Percentiles rank a stretch among this genome's conserved stretches.
Evolutionary conservation across 768 basidiomycete species (phyloP).

Genomic region (Agrocybe chaxingu): DNA sequence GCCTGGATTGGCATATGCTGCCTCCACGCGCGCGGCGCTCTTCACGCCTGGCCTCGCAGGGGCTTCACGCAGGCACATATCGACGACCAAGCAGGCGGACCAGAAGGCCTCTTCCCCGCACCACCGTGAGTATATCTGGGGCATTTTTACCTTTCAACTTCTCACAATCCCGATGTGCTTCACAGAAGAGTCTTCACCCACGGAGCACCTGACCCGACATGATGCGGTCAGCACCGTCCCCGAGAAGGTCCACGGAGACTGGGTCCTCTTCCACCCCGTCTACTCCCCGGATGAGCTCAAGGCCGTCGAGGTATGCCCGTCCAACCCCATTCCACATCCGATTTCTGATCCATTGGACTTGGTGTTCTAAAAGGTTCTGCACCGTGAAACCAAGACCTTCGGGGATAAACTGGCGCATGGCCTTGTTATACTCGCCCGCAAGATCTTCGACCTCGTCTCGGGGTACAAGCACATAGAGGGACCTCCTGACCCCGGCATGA

Average conservation of each 20-base stretch:
- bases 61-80: neutral
- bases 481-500: conserved; percentile 60
- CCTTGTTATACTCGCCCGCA: conserved; percentile 59
- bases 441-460: conserved; percentile 79
- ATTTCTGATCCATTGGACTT: neutral
- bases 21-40: conserved; percentile 1
- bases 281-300: conserved; percentile 74
- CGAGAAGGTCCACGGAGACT: conserved; percentile 64
- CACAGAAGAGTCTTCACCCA: conserved; percentile 12
- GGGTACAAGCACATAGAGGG: conserved; percentile 77
- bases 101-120: conserved; percentile 14
- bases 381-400: conserved; percentile 57
- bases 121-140: conserved; percentile 11
- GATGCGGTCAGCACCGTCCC: conserved; percentile 55
- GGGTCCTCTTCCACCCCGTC: conserved; percentile 93
- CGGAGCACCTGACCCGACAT: conserved; percentile 31
- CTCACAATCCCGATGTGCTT: neutral
- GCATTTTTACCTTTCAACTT: neutral
- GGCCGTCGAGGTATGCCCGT: conserved; percentile 57
- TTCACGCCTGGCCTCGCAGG: neutral
- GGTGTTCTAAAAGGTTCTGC: conserved; percentile 53
- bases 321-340: too few relatives aligned
- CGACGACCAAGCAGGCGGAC: conserved; percentile 14
- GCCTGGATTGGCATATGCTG: neutral
- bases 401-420: conserved; percentile 71